A percentile compares a stretch with the other conserved stretches of the same genome.
These are phyloP conservation scores for Stagonosporopsis rhizophila DNA, from an alignment of 2,329 filamentous ascomycete species.

Conservation along the genomic window DNA sequence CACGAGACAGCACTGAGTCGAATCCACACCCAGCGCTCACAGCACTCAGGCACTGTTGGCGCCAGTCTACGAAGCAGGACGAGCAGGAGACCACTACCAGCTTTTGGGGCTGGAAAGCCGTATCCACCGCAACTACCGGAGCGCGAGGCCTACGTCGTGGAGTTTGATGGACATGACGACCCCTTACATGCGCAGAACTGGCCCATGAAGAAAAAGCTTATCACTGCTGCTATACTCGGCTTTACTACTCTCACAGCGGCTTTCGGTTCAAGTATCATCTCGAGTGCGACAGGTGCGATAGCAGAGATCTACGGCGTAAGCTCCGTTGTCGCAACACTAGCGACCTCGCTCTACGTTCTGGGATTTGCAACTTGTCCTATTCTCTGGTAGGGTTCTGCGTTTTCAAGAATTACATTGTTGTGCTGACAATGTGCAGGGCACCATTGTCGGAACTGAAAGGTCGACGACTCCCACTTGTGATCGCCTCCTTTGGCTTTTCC, in stretches of 20 bases:
- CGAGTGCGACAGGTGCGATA: constrained; percentile 46
- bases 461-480: constrained; percentile 56
- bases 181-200: constrained; percentile 89
- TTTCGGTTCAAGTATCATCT: constrained; percentile 64
- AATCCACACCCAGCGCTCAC: constrained; percentile 73
- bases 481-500: constrained; percentile 60
- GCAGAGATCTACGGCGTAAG: constrained; percentile 54
- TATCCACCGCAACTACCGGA: constrained; percentile 74
- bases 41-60: constrained; percentile 77
- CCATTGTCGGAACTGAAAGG: constrained; percentile 62
- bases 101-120: constrained; percentile 76
- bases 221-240: constrained; percentile 72
- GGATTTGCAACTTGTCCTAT: constrained; percentile 30
- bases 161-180: constrained; percentile 82
- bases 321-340: constrained; percentile 57
- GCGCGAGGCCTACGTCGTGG: constrained; percentile 69
- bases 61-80: constrained; percentile 55
- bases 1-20: constrained; percentile 73
- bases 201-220: constrained; percentile 77
- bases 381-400: background rate
- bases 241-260: constrained; percentile 73
- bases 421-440: constrained; percentile 56
- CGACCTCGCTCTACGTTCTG: constrained; percentile 59
- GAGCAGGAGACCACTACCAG: constrained; percentile 66
- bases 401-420: constrained; percentile 27